Evolutionary conservation across 495 filamentous ascomycete species (phyloP), one percentile per base, ranked within the genome.

Genomic region (Hypoxylon trugodes): DNA sequence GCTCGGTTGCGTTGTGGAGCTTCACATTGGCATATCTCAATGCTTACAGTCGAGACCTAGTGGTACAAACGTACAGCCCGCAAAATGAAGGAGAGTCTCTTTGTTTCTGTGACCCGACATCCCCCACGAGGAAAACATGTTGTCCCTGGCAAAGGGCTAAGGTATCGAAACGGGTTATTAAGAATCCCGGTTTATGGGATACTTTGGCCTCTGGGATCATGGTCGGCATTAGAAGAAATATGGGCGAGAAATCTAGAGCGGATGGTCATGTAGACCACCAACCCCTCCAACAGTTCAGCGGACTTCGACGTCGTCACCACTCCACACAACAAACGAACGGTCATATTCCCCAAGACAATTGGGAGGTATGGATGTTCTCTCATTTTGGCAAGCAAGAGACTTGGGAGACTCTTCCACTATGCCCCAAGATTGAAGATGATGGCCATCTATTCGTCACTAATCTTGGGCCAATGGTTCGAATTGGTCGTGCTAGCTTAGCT

Each of bases 341-440:
- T 26, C 53, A 61, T 19, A 50, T 41, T 16, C 10, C 57, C 13
- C 65, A 79, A 25, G 77, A 80, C 37, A 76, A 74, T 13, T 92
- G 87, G 87, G 87, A 91, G 68, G 83, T 82, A 1, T 92, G 87
- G 86, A 83, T 80, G 7, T 77, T 89, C 45, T 81, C 83, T 16
- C 74, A 76, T 54, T 75, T 74, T 9, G 76, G 75, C 21, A 68
- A 67, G 10, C 63, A 73, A 16, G 68, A 71, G 15, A 68, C 60
- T 1, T 74, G 75, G 61, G 79, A 82, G 51, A 74, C 73, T 0
- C 46, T 51, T 8, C 74, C 73, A 8, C 69, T 82, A 12, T 70
- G 75, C 16, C n/a, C 62, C 6, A 68, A 64, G 9, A 43, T 63
- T 13, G 70, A 73, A 9, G 68, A 73, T n/a, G 64, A 73, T 2